phyloP scores from a whole-genome alignment of 2,329 filamentous ascomycete genomes.

The Alternaria ventricosa region DNA sequence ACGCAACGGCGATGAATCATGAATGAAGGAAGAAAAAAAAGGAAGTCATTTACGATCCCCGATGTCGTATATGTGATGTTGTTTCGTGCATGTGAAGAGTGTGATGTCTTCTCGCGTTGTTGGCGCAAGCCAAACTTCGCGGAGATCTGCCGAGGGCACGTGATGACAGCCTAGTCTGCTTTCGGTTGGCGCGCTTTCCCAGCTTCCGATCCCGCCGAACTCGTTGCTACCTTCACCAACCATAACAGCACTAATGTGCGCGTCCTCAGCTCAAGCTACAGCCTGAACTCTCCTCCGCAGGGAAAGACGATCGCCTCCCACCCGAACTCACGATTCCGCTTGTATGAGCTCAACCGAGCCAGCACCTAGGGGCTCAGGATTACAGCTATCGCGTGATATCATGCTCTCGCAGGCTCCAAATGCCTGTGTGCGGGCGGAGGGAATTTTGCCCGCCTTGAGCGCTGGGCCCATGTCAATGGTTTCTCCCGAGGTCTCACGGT shows the following conservation, averaged over 20 bases:
- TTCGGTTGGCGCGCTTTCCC: not conserved
- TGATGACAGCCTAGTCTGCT: not conserved
- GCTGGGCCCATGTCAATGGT: not conserved
- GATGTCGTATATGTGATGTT: not conserved
- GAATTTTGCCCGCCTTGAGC: not conserved
- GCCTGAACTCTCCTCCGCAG: not conserved
- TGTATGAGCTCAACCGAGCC: not conserved
- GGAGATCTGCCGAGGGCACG: fast-evolving
- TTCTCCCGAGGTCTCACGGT: not conserved
- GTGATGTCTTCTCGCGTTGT: not conserved
- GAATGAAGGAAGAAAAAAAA: not conserved
- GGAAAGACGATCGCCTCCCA: not conserved
- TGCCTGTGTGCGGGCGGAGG: not conserved
- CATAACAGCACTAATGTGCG: not conserved
- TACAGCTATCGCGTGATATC: not conserved
- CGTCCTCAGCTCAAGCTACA: not conserved
- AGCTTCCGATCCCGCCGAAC: not conserved
- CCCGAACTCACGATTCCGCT: not conserved
- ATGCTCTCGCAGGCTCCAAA: not conserved
- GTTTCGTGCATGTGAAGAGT: not conserved
- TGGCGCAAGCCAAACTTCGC: not conserved
- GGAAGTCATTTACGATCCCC: not conserved
- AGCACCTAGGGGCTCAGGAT: not conserved
- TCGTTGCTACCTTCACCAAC: not conserved
- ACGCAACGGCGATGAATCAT: fast-evolving